Evolutionary conservation across 2,329 filamentous ascomycete genomes (phyloP), one percentile per base, ranked within the genome.

Genomic region (Aureobasidium sp.): DNA sequence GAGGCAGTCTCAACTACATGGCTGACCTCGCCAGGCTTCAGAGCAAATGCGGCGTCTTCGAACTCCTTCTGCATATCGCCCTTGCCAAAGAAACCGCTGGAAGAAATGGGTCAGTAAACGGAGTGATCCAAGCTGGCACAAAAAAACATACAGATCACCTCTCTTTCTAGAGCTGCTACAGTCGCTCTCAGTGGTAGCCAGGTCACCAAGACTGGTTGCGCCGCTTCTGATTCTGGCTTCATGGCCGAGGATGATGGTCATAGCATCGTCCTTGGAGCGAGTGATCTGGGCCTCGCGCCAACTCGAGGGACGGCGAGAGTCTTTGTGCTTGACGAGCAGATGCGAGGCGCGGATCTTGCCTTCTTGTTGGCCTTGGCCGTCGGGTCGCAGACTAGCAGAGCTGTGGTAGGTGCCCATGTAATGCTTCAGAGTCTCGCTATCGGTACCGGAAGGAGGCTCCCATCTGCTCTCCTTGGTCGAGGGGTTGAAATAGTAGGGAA

Each of bases 31-130:
- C 91, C 92, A 2, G 88, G 87, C 75, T 92, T 84, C 61, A 99
- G 81, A n/a, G 84, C 87, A 77, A 99, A 99, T 1, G 94, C 89
- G 5, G 92, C 92, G 62, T 97, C 91, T 78, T 99, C 94, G 72
- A 99, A 99, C 77, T 97, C 93, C 79, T 92, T 93, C 75, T 99
- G 94, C 94, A 99, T 99, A 71, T 97, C 93, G 32, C 91, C 91
- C 70, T 84, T 87, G 62, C 91, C 92, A 75, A 99, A 99, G 76
- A 92, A 96, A 23, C 94, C 94, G 66, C 85, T 87, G 63, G 26
- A 34, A 20, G 27, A 41, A 29, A 15, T 10, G 12, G 1, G 44
- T 48, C 34, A 61, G 51, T 42, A 15, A 48, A 41, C 39, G 26
- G 52, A 37, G 61, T 12, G 20, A 12, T 58, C 32, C 20, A 48